Percentiles rank a stretch among this genome's conserved stretches.
These are phyloP conservation scores for Symbiodinium natans DNA, from an alignment of 73 alveolate species.

Conservation along the genomic window DNA sequence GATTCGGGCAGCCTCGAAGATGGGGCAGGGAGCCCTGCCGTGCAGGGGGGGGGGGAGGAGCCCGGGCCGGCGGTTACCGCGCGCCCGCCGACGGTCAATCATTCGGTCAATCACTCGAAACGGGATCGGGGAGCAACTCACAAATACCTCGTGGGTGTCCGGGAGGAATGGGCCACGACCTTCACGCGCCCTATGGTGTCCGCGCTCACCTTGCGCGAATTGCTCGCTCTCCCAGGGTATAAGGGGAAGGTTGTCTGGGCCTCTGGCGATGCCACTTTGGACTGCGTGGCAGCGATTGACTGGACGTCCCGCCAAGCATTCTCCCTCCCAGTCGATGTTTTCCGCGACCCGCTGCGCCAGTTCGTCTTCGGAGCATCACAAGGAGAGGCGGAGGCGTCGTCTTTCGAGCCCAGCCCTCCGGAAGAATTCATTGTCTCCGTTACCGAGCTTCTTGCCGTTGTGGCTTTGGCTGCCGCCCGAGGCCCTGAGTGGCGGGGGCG, in stretches of 20 bases:
- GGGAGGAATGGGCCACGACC: background rate
- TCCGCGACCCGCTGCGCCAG: background rate
- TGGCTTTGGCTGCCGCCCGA: background rate
- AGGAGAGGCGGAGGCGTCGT: background rate
- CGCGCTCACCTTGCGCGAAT: background rate
- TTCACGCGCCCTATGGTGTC: background rate
- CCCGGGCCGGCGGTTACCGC: too few relatives aligned
- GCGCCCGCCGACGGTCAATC: too few relatives aligned
- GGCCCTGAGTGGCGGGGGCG: background rate
- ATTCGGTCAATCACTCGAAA: too few relatives aligned
- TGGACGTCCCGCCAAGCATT: background rate
- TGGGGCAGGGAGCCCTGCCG: too few relatives aligned
- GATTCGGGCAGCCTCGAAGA: too few relatives aligned
- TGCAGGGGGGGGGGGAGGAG: too few relatives aligned
- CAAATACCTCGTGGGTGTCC: background rate
- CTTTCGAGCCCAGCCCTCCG: background rate
- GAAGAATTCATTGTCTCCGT: background rate
- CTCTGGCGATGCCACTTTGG: background rate
- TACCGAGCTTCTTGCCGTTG: background rate
- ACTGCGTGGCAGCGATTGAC: background rate
- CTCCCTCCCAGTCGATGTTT: background rate
- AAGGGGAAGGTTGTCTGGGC: background rate
- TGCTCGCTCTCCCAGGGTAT: background rate
- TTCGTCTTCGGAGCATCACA: background rate
- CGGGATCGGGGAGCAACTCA: too few relatives aligned